Conservation (phyloP, 257 asterid species). For the Solanum piurae region DNA sequence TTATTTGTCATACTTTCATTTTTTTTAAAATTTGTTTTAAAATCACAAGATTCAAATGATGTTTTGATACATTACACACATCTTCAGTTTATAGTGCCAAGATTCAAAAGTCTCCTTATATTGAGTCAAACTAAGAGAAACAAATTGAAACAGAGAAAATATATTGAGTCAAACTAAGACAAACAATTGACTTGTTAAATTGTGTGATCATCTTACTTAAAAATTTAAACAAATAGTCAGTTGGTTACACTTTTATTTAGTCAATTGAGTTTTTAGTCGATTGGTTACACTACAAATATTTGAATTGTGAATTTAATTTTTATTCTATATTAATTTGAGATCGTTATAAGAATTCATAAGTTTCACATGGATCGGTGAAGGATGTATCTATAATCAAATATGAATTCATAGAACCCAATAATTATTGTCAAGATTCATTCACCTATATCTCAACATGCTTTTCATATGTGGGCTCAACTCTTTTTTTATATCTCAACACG, state of each 20-base stretch:
- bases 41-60: not conserved
- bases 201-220: not conserved
- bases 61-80: not conserved
- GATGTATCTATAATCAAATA: too few relatives aligned
- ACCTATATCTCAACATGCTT: not conserved
- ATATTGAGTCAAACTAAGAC: not conserved
- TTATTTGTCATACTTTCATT: not conserved
- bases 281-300: not conserved
- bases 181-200: not conserved
- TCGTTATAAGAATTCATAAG: too few relatives aligned
- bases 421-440: too few relatives aligned
- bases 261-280: not conserved
- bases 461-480: not conserved
- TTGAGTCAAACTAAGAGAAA: not conserved
- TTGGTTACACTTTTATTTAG: not conserved
- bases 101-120: not conserved
- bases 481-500: too few relatives aligned
- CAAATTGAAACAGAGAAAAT: not conserved
- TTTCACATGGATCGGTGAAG: too few relatives aligned
- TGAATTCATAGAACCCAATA: not conserved
- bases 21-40: too few relatives aligned
- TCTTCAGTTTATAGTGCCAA: not conserved
- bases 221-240: accelerated
- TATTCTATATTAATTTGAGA: not conserved
- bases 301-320: not conserved